phyloP scores from a whole-genome alignment of 192 early-diverging fungal genomes.

The Coemansia sp. region DNA sequence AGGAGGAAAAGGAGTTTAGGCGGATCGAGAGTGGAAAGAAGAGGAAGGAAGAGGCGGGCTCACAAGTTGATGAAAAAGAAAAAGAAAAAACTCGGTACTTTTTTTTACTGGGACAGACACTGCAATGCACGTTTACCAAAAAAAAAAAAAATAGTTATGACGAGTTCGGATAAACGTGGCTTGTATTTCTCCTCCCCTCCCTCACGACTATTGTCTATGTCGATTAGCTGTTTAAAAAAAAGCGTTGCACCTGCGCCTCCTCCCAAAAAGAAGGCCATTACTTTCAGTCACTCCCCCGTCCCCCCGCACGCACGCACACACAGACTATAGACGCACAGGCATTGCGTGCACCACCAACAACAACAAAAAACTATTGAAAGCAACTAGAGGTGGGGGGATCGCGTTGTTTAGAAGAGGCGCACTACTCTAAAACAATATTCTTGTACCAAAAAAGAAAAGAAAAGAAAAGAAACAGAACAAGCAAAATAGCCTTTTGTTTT shows the following conservation, averaged over 20 bases:
- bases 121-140: no score
- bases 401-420: background rate
- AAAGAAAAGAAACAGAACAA: no score
- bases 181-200: background rate
- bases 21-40: no score
- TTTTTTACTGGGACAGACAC: no score
- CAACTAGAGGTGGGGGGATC: background rate
- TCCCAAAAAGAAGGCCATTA: no score
- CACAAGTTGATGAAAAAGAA: no score
- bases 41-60: no score
- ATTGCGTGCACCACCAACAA: background rate
- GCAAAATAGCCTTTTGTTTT: no score
- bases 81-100: no score
- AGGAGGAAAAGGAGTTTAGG: no score
- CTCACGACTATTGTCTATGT: background rate
- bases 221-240: background rate
- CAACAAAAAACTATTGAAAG: background rate
- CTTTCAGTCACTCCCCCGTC: background rate
- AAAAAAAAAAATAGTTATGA: no score
- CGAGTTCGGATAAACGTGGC: conserved; percentile 5
- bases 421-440: background rate
- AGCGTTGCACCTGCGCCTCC: background rate
- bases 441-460: no score
- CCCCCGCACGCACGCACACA: background rate
- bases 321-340: background rate